Evolutionary conservation across 139 green algal genomes (phyloP).

Genomic region (Marvania coccoides): DNA sequence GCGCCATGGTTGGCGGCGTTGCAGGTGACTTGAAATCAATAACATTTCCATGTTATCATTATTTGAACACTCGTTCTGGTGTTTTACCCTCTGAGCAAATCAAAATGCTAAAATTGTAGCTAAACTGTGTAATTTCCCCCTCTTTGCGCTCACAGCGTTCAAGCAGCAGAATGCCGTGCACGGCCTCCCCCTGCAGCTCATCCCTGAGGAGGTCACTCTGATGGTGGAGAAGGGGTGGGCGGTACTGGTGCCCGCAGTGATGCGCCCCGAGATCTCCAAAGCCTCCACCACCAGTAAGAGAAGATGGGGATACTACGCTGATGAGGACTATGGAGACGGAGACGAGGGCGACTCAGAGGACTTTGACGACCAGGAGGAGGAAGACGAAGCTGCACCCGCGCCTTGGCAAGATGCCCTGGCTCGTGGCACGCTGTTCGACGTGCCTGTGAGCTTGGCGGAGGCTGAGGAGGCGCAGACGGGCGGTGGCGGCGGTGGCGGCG

Average conservation of each 20-base stretch:
- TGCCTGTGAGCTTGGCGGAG: constrained; percentile 1
- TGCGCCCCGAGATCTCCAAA: neutral
- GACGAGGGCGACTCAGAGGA: neutral
- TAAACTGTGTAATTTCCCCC: neutral
- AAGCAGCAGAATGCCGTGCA: constrained; percentile 46
- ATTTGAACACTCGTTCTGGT: neutral
- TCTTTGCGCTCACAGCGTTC: constrained; percentile 24
- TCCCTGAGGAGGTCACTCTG: constrained; percentile 34
- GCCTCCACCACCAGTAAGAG: neutral
- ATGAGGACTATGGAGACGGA: neutral
- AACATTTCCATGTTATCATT: neutral
- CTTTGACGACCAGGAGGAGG: constrained; percentile 2
- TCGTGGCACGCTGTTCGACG: neutral
- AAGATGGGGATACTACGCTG: neutral
- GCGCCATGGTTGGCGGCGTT: constrained; percentile 43
- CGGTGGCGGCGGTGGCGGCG: neutral
- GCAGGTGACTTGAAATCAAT: constrained; percentile 5
- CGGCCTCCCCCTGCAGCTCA: constrained; percentile 43
- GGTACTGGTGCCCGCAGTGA: neutral
- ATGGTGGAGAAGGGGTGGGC: constrained; percentile 24
- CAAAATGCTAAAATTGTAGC: neutral
- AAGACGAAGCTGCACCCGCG: neutral
- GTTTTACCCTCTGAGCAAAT: neutral
- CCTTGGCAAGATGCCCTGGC: constrained; percentile 14
- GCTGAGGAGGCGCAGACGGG: neutral